Conservation (phyloP, 768 basidiomycete genomes). For the Mycena galopus region DNA sequence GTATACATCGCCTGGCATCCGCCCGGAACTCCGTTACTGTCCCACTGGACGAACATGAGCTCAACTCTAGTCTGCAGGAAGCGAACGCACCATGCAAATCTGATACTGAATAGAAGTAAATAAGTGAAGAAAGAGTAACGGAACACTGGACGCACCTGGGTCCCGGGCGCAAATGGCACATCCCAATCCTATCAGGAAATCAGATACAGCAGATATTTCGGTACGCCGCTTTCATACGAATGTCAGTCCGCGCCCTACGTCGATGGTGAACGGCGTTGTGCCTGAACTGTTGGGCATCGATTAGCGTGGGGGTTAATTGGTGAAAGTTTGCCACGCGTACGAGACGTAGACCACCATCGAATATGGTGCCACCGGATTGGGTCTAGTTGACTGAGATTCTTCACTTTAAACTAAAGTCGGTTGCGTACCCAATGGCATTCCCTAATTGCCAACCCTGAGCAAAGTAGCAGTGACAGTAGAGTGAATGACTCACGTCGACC, state of each 20-base stretch:
- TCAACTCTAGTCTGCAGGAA: neutral
- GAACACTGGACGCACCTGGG: conserved; percentile 43
- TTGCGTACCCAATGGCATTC: conserved; percentile 27
- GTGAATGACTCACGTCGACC: conserved; percentile 45
- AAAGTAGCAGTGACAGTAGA: neutral
- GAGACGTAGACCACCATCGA: conserved; percentile 64
- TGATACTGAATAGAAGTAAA: conserved; percentile 54
- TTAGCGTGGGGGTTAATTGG: neutral
- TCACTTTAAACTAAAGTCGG: too few relatives aligned
- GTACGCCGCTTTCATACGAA: conserved; percentile 21
- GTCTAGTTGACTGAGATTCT: neutral
- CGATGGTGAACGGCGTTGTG: conserved; percentile 51
- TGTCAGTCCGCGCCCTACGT: neutral
- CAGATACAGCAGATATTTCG: neutral
- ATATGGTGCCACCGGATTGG: conserved; percentile 57
- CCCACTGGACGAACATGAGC: conserved; percentile 50
- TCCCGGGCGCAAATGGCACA: conserved; percentile 64
- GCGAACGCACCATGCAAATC: conserved; percentile 64
- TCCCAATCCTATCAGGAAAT: conserved; percentile 55
- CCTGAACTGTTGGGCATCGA: conserved; percentile 48
- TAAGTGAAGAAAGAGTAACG: neutral
- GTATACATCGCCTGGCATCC: conserved; percentile 66
- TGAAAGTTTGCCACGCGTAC: conserved; percentile 40
- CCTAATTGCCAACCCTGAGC: neutral
- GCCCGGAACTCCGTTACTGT: conserved; percentile 60